Evolutionary conservation across 805 yeast species (phyloP).

Genomic region (Candida montana): DNA sequence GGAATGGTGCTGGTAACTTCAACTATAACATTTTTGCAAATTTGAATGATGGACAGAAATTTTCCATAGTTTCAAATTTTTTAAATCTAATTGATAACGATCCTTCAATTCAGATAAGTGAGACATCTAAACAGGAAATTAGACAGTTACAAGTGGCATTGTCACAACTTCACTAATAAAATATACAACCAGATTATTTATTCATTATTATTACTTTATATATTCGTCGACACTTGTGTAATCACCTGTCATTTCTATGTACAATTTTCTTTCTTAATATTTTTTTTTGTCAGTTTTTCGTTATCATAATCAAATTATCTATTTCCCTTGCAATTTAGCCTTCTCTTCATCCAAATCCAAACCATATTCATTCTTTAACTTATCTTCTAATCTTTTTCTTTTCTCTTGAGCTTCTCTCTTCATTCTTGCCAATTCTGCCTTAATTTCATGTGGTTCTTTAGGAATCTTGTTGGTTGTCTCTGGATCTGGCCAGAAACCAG

Average conservation of each 20-base stretch:
- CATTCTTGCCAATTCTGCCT: slow-evolving; percentile 87
- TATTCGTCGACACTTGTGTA: too few relatives aligned
- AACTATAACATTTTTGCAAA: background rate
- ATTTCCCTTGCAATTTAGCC: slow-evolving; percentile 26
- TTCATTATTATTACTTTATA: background rate
- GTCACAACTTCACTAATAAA: background rate
- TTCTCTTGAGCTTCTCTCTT: slow-evolving; percentile 69
- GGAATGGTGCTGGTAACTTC: background rate
- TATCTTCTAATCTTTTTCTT: slow-evolving; percentile 67
- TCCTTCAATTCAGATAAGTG: slow-evolving; percentile 2
- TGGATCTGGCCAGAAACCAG: slow-evolving; percentile 98
- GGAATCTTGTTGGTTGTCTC: slow-evolving; percentile 87
- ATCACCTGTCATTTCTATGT: too few relatives aligned
- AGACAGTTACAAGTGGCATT: slow-evolving; percentile 1
- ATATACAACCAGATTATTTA: too few relatives aligned
- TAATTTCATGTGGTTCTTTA: slow-evolving; percentile 86
- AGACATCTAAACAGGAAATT: slow-evolving; percentile 7
- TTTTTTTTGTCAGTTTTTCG: background rate
- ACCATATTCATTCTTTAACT: slow-evolving; percentile 61
- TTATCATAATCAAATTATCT: background rate
- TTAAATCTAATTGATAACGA: slow-evolving; percentile 11
- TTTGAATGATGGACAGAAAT: slow-evolving; percentile 3
- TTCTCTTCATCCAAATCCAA: slow-evolving; percentile 46
- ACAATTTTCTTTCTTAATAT: background rate
- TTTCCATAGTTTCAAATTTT: slow-evolving; percentile 10